Base-by-base conservation (phyloP, 108 stramenopile species). In the Mediolabrus comicus region DNA sequence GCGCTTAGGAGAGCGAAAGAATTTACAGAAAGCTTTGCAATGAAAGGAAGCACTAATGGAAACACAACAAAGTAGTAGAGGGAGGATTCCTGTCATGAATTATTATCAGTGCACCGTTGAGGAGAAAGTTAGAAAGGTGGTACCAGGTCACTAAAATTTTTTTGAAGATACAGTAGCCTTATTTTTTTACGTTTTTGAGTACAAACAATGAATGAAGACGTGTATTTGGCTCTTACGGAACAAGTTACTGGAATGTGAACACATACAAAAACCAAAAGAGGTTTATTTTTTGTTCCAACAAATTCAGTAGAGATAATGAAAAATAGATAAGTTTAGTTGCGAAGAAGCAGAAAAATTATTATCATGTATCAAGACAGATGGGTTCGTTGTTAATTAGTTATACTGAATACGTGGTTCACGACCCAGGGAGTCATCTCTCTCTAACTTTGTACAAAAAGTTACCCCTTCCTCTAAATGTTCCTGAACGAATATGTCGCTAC, bases 1-100 rank as follows among this genome's bases (percentile, higher is more conserved):
- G 98, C 98, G 1, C 60, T 97, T 33, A 69, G 72, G 62, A 88
- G 85, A 54, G 97, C 97, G 25, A 84, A 79, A 53, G 94, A 97
- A 72, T 97, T 93, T 72, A 97, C 97, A 3, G 74, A 88, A 55
- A 92, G 83, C 43, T 95, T 94, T 78, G 97, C 97, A 9, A 91
- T 90, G 86, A 86, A 86, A 49, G 63, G 63, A 38, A 10, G 36
- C 36, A 13, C 36, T 13, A 38, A 38, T 13, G 5, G 36, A 38
- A 38, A 38, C 6, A 17, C 41, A 43, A 43, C 3, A 3, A 43
- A 43, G 41, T 43, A 5, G 6, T 17, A 43, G 41, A 43, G 16
- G 4, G n/a, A 43, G 13, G 19, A 43, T 17, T 12, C 2, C 9
- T 0, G 16, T 17, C 3, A 43, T 43, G 41, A 17, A 2, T n/a